phyloP scores from a whole-genome alignment of 2,329 filamentous ascomycete genomes.

The Harringtonia lauricola region DNA sequence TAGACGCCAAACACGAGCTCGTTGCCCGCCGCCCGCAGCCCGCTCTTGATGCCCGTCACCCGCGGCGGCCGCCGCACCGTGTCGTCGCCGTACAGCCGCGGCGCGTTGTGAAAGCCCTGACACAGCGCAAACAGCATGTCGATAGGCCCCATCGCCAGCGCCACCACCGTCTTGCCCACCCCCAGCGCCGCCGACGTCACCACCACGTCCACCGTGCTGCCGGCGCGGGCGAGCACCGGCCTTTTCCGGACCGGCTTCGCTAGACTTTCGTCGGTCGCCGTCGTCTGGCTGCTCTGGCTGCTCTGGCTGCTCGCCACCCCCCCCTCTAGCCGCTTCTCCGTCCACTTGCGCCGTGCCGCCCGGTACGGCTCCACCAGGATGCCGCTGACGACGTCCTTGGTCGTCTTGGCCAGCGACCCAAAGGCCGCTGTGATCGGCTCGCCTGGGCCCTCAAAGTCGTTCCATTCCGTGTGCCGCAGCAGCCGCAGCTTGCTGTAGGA shows the following conservation, averaged over 20 bases:
- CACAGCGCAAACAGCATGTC: constrained; percentile 50
- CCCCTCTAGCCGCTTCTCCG: constrained; percentile 26
- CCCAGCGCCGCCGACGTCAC: constrained; percentile 40
- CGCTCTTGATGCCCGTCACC: constrained; percentile 55
- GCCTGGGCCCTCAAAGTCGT: constrained; percentile 65
- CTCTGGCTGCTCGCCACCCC: background rate
- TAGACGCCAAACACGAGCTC: constrained; percentile 55
- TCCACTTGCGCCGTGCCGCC: constrained; percentile 39
- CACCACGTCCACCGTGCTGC: constrained; percentile 27
- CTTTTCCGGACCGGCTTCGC: no score
- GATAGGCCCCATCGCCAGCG: constrained; percentile 46
- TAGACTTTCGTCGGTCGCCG: background rate
- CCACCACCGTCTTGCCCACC: constrained; percentile 36
- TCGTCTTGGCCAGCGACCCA: constrained; percentile 46
- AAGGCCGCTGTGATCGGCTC: constrained; percentile 59
- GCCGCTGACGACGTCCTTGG: constrained; percentile 50
- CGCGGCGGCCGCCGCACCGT: constrained; percentile 53
- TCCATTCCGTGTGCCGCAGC: constrained; percentile 60
- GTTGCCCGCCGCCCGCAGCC: constrained; percentile 46
- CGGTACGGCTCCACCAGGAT: constrained; percentile 53
- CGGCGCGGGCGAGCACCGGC: background rate
- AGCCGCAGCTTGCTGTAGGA: constrained; percentile 53
- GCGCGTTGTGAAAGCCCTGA: constrained; percentile 62
- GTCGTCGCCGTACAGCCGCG: constrained; percentile 57
- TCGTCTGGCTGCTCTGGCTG: background rate